phyloP scores from a whole-genome alignment of 2,329 filamentous ascomycete species.

The Pleomassaria siparia region DNA sequence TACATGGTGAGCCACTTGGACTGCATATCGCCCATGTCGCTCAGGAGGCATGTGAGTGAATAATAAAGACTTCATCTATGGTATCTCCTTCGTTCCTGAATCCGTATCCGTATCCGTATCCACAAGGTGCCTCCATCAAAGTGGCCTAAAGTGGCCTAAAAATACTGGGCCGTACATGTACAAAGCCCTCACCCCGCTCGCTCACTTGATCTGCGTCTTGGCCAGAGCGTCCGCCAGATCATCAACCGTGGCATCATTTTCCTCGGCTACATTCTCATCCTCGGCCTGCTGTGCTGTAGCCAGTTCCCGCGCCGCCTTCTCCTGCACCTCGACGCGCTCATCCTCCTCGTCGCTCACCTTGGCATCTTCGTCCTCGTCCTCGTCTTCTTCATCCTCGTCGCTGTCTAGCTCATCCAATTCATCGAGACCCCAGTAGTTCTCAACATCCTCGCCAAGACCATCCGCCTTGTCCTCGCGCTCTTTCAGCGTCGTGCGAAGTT shows the following conservation, averaged over 20 bases:
- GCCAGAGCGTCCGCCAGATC: constrained; percentile 73
- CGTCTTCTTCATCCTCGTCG: constrained; percentile 83
- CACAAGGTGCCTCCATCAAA: not conserved
- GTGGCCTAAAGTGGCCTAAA: not conserved
- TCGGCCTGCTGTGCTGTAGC: constrained; percentile 72
- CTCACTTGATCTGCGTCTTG: constrained; percentile 60
- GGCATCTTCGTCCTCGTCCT: constrained; percentile 65
- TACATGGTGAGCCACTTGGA: no score
- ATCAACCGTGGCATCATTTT: constrained; percentile 78
- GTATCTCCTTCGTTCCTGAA: constrained; percentile 7
- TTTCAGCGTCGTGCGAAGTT: constrained; percentile 67
- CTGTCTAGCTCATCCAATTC: constrained; percentile 78
- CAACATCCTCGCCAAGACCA: constrained; percentile 53
- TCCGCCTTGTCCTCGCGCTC: constrained; percentile 67
- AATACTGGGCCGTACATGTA: not conserved
- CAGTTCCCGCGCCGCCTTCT: constrained; percentile 53
- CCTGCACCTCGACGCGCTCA: constrained; percentile 54
- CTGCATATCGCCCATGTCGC: no score
- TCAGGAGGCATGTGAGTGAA: no score
- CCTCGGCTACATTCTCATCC: constrained; percentile 69
- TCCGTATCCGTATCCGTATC: not conserved
- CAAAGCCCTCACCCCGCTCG: not conserved
- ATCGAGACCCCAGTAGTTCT: constrained; percentile 56
- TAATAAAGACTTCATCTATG: constrained; percentile 11
- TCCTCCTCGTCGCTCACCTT: constrained; percentile 67